Base-by-base conservation (phyloP, 2,329 filamentous ascomycete genomes). In the Diaporthe vexans region DNA sequence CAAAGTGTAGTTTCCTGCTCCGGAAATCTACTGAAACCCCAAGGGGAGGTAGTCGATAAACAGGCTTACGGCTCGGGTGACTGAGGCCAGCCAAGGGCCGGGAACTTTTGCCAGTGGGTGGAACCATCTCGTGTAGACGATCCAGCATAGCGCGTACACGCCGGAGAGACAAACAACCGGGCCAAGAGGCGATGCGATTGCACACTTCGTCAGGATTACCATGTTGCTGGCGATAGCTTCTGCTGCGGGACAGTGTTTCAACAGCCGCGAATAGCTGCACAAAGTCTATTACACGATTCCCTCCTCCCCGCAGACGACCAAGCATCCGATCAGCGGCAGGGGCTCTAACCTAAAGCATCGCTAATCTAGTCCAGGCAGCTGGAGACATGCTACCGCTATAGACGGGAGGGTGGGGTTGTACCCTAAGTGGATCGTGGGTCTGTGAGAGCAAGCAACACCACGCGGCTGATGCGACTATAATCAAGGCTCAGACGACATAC, bases 51-150 rank as follows among this genome's bases (percentile, higher is more conserved):
- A 52, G 6, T 15, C 19, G 1, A n/a, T 6, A 35, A 9, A 65
- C n/a, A 35, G 17, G 29, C 61, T 67, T 29, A 67, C 61, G 13
- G 43, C 51, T 57, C 52, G 51, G 11, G 51, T 71, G 54, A 59
- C 26, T 19, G 68, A 71, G 26, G 68, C 69, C 56, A 72, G 56
- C 69, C 69, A 72, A 15, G 54, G 69, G 2, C 69, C 69, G 10
- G 69, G 56, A 15, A 72, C 26, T 29, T 43, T 54, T 15, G 70
- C 46, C 40, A 65, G 26, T n/a, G 70, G 57, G 37, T 72, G 70
- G 19, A 72, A 65, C 19, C 35, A 65, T 63, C 56, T 46, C 13
- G 70, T 51, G n/a, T 72, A 63, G 29, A 72, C 26, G 43, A 72
- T 54, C 43, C 70, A 72, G 35, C 57, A 26, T 11, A 46, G 10